Evolutionary conservation across 2,329 filamentous ascomycete genomes (phyloP), one percentile per base, ranked within the genome.

Genomic region (Colletotrichum eremochloae): DNA sequence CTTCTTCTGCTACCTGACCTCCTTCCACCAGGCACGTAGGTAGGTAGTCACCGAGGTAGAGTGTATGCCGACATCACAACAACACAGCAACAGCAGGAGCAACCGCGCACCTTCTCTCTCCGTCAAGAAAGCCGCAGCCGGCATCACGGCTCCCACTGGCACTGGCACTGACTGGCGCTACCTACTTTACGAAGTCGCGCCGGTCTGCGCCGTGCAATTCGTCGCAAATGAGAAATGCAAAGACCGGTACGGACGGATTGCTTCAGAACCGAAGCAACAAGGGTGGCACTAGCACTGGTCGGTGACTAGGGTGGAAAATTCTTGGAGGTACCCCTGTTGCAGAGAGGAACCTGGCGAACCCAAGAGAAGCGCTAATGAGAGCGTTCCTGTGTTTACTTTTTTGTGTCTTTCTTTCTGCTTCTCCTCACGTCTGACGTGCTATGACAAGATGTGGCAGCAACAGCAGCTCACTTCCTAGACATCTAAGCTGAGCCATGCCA

Each of bases 331-430:
- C 40, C 70, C 70, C 70, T 72, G 70, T 72, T 40, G 48, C 69
- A 72, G 48, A 62, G 48, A 44, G 53, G 57, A 72, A 72, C 60
- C 61, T 64, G 55, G 53, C 66, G 55, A 69, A 64, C 69, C 66
- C 31, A 61, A 50, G 46, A 48, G 53, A 55, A 38, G 55, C 60
- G 67, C 66, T 72, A 72, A 50, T 33, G 15, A 61, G 61, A 67
- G 68, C 60, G 38, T 60, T 72, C 38, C 44, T 63, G 48, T 53
- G 40, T 18, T 56, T 40, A 31, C 18, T 40, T 50, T 67, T 67
- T 50, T 31, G 42, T 58, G 50, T 53, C 44, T 57, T 62, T 62
- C 64, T 42, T 63, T 57, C 55, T 42, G 20, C 24, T 57, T 44
- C 50, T n/a, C 44, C 24, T 18, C n/a, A 20, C 53, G 46, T 46